Conservation (phyloP, 371 early-diverging fungal genomes). For the Apophysomyces trapeziformis region DNA sequence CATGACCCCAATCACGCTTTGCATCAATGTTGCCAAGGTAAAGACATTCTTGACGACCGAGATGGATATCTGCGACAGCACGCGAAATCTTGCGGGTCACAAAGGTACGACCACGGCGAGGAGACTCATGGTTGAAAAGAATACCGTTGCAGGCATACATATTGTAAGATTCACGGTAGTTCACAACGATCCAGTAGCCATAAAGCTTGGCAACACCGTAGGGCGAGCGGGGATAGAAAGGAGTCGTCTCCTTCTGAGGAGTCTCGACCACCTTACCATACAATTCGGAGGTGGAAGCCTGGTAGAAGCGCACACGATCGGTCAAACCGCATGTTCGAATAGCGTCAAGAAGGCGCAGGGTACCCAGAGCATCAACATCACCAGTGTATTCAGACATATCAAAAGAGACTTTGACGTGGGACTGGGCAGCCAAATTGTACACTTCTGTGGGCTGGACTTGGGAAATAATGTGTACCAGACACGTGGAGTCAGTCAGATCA, state of each 20-base stretch:
- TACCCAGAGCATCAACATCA: conserved; percentile 86
- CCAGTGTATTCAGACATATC: conserved; percentile 91
- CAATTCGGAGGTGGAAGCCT: conserved; percentile 83
- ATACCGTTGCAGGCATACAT: conserved; percentile 89
- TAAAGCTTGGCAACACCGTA: conserved; percentile 88
- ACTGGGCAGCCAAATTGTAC: conserved; percentile 81
- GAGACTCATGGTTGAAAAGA: conserved; percentile 88
- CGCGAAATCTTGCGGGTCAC: conserved; percentile 86
- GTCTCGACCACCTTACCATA: conserved; percentile 85
- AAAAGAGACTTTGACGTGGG: conserved; percentile 89
- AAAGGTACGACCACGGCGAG: conserved; percentile 83
- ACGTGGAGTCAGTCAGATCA: conserved; percentile 85
- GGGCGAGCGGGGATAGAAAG: conserved; percentile 87
- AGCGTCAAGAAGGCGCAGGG: conserved; percentile 81
- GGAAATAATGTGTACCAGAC: conserved; percentile 77
- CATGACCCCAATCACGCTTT: conserved; percentile 91
- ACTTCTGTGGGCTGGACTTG: conserved; percentile 81
- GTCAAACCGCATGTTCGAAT: conserved; percentile 80
- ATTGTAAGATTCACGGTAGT: conserved; percentile 84
- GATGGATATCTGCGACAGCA: conserved; percentile 79
- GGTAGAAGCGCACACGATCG: conserved; percentile 79
- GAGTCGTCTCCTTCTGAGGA: conserved; percentile 85
- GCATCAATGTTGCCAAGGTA: conserved; percentile 87
- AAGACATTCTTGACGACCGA: conserved; percentile 72
- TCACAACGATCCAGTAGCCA: conserved; percentile 83